Evolutionary conservation across 257 asterid genomes (phyloP).

Genomic region (Nicotiana noctiflora): DNA sequence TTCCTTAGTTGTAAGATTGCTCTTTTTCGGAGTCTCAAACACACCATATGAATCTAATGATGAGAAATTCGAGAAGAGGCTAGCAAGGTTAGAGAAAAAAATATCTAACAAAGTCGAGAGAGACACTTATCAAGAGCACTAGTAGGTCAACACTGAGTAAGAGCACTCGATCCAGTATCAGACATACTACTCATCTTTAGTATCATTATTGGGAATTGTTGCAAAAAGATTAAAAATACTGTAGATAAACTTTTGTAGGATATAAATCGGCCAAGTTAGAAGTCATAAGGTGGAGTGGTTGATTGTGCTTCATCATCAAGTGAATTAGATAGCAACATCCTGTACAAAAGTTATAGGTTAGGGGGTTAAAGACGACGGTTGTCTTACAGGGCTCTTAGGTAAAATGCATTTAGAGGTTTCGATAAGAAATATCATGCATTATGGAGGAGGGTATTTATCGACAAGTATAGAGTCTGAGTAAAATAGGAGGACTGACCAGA

Average conservation of each 20-base stretch:
- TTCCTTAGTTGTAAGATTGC: neutral
- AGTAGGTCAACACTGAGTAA: neutral
- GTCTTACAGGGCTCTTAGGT: neutral
- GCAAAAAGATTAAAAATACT: neutral
- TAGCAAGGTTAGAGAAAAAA: neutral
- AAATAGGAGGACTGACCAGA: neutral
- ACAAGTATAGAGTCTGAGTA: neutral
- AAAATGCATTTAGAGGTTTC: neutral
- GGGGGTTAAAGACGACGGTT: neutral
- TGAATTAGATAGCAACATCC: neutral
- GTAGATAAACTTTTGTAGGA: neutral
- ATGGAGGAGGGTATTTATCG: neutral
- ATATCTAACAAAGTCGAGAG: neutral
- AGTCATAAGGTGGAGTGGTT: no score
- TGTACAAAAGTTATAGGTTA: neutral
- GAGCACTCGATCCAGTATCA: neutral
- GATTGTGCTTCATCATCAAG: neutral
- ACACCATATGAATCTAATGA: neutral
- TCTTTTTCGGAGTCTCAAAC: neutral
- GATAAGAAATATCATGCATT: neutral
- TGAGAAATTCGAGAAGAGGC: neutral
- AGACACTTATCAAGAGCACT: neutral
- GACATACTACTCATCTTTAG: neutral
- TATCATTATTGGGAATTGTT: neutral
- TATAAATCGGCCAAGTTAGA: neutral